phyloP scores from a whole-genome alignment of 2,329 filamentous ascomycete species.

The Ceratocystis colombiana region DNA sequence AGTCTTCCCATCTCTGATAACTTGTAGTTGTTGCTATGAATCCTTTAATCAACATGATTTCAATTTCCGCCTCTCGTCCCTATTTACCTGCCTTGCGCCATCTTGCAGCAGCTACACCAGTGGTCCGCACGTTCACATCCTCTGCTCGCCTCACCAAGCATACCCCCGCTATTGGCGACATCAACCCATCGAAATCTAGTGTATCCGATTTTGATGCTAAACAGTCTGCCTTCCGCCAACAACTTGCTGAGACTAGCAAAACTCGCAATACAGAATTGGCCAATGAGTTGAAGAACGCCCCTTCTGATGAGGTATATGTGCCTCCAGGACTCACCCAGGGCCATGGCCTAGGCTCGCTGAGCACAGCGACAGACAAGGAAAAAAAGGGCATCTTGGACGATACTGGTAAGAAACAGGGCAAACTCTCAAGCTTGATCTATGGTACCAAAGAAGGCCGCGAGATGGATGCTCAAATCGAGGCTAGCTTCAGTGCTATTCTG shows the following conservation, averaged over 20 bases:
- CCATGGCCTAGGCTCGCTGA: conserved; percentile 52
- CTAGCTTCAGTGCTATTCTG: conserved; percentile 88
- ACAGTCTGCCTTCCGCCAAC: conserved; percentile 78
- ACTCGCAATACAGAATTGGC: conserved; percentile 38
- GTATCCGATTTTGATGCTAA: conserved; percentile 68
- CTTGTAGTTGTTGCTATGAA: not conserved
- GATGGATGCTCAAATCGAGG: conserved; percentile 89
- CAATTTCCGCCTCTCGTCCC: not conserved
- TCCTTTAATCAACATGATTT: not conserved
- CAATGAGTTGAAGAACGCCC: conserved; percentile 17
- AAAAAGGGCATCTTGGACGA: conserved; percentile 35
- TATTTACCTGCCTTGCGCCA: conserved; percentile 23
- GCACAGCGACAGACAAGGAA: conserved; percentile 40
- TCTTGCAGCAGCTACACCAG: conserved; percentile 35
- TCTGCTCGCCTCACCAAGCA: conserved; percentile 32
- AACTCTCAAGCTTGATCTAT: conserved; percentile 83
- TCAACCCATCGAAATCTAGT: conserved; percentile 54
- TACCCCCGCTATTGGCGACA: conserved; percentile 74
- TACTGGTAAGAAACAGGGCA: conserved; percentile 55
- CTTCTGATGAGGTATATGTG: conserved; percentile 17
- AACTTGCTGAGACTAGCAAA: conserved; percentile 65
- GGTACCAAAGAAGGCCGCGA: conserved; percentile 91
- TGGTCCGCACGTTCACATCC: conserved; percentile 28
- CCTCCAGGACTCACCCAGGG: conserved; percentile 33
- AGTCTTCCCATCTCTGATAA: too few species aligned